phyloP scores from a whole-genome alignment of 345 rosid species.

The Dovyalis caffra region DNA sequence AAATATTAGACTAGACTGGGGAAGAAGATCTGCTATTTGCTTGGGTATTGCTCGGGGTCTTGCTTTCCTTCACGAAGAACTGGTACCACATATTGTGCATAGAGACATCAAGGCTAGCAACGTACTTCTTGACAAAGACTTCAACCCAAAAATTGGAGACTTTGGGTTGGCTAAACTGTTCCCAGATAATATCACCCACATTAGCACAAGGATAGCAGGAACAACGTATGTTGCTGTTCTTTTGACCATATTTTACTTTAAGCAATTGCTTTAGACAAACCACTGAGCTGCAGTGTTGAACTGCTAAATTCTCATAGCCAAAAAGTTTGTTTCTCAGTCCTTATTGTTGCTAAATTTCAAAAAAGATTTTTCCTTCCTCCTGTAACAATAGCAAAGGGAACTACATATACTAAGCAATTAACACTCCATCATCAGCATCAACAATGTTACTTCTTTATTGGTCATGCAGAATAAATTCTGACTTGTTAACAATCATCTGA shows the following conservation, averaged over 20 bases:
- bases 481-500: background rate
- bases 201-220: slow-evolving; percentile 91
- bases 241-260: background rate
- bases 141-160: slow-evolving; percentile 90
- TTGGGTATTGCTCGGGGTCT: slow-evolving; percentile 81
- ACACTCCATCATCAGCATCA: background rate
- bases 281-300: background rate
- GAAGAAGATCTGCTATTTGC: slow-evolving; percentile 73
- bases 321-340: background rate
- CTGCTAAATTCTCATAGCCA: background rate
- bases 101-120: slow-evolving; percentile 96
- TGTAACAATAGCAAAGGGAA: background rate
- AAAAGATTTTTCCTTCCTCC: background rate
- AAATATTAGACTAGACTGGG: slow-evolving; percentile 61
- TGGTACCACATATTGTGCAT: slow-evolving; percentile 79
- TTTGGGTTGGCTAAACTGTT: slow-evolving; percentile 97
- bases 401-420: background rate
- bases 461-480: background rate
- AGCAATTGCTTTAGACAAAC: background rate
- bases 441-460: background rate
- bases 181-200: slow-evolving; percentile 90
- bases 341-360: background rate
- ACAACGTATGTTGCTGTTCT: slow-evolving; percentile 60
- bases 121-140: slow-evolving; percentile 75
- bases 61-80: slow-evolving; percentile 84